Percentiles rank a stretch among this genome's conserved stretches.
Conservation (phyloP, 179 eudicot genomes). For the Silene noctiflora region DNA sequence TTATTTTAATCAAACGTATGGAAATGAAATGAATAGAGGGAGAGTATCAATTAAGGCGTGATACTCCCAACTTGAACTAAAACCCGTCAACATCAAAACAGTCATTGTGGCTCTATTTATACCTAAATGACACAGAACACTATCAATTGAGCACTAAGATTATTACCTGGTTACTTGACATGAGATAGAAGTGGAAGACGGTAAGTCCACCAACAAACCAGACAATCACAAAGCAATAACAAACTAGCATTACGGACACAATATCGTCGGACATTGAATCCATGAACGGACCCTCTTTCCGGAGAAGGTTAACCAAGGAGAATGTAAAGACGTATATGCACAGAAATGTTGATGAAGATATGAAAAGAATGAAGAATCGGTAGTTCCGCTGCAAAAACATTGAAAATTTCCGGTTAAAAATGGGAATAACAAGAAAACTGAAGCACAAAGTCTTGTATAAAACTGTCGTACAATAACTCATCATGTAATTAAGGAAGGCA, state of each 20-base stretch:
- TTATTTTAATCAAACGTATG: too few relatives aligned
- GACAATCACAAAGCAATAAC: slow-evolving; percentile 44
- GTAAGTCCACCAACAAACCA: slow-evolving; percentile 57
- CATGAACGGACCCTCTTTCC: slow-evolving; percentile 28
- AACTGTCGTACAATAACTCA: not conserved
- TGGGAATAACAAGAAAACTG: not conserved
- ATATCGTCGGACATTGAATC: slow-evolving; percentile 39
- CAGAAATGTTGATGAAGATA: slow-evolving; percentile 44
- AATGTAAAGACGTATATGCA: slow-evolving; percentile 43
- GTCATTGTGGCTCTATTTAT: too few relatives aligned
- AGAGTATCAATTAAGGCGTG: not conserved
- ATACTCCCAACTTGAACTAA: too few relatives aligned
- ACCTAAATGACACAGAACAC: too few relatives aligned
- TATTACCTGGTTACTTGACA: slow-evolving; percentile 57
- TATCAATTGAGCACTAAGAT: not conserved
- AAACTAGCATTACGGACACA: slow-evolving; percentile 43
- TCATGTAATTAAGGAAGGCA: not conserved
- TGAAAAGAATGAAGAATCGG: slow-evolving; percentile 43
- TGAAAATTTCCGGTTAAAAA: slow-evolving; percentile 6
- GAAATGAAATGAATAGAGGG: not conserved
- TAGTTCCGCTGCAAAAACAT: slow-evolving; percentile 55
- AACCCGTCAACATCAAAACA: too few relatives aligned
- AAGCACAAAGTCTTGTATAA: too few relatives aligned
- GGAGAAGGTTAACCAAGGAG: slow-evolving; percentile 43
- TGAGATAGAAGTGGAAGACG: slow-evolving; percentile 54